phyloP scores from a whole-genome alignment of 306 rosid species.

The Cicer cuneatum region DNA sequence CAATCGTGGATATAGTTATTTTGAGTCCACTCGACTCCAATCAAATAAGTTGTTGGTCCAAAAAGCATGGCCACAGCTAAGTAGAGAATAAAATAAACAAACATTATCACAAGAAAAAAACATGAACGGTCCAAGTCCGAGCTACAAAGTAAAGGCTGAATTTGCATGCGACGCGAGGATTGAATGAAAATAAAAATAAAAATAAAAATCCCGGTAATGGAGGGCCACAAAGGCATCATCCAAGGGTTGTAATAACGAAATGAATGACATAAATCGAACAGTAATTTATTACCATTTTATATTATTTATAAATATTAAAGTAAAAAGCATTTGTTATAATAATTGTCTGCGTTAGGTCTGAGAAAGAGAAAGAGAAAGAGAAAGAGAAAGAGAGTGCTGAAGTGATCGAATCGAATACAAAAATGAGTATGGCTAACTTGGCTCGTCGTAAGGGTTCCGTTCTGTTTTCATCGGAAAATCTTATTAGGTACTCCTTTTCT shows the following conservation, averaged over 20 bases:
- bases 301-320: conserved; percentile 9
- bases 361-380: conserved; percentile 4
- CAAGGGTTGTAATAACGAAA: background rate
- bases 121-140: conserved; percentile 42
- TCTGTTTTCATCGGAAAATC: conserved; percentile 58
- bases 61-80: conserved; percentile 8
- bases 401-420: background rate
- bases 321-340: background rate
- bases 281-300: background rate
- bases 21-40: background rate
- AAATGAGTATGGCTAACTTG: conserved; percentile 79
- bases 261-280: background rate
- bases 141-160: conserved; percentile 11
- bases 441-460: conserved; percentile 82
- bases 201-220: conserved; percentile 1
- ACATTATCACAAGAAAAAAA: conserved; percentile 23
- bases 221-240: conserved; percentile 15
- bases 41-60: background rate
- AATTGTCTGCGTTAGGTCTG: conserved; percentile 6
- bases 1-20: too few relatives aligned
- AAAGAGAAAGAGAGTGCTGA: background rate
- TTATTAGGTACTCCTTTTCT: conserved; percentile 52
- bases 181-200: background rate
- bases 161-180: background rate
- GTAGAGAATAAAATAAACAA: background rate